Base-by-base conservation (phyloP, 768 basidiomycete genomes). In the Coprinopsis strossmayeri region DNA sequence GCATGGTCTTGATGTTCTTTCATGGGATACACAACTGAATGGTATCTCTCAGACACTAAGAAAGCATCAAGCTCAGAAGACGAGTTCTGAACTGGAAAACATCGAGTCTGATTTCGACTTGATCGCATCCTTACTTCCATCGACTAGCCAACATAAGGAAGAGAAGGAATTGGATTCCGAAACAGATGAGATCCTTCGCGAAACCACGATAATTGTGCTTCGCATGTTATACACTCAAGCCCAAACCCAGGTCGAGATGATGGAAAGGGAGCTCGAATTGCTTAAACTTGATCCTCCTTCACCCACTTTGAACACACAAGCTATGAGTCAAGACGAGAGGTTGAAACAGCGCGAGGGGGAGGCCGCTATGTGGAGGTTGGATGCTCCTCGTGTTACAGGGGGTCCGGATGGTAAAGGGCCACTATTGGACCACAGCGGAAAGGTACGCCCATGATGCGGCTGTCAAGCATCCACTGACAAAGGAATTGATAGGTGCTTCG, bases 371-470 rank as follows among this genome's bases (percentile, higher is more conserved):
- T 93, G 91, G 91, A 82, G 73, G 58, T 64, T 93, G 39, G 92
- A 95, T 58, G 64, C 70, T 11, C 69, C 77, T 23, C 63, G 60
- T n/a, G 58, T 65, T 18, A 59, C 61, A 3, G 67, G 71, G 38
- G 73, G 74, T 15, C 61, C 61, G n/a, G 70, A 73, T 53, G 71
- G 69, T 1, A 76, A 72, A 51, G 83, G 83, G 0, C 76, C 86
- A 4, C 62, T 97, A 23, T 59, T 96, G 48, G 88, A 93, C 60
- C 64, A 79, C 3, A 70, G 69, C 42, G 92, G 93, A 34, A 91
- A 81, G 73, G 93, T 93, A 45, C 34, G 70, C 15, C 25, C 24
- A 21, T n/a, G n/a, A n/a, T n/a, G n/a, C n/a, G 18, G 7, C 37
- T 38, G 11, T 7, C 10, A 13, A 12, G 7, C 37, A 20, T 10